Evolutionary conservation across 345 rosid genomes (phyloP).

Genomic region (Hevea brasiliensis): DNA sequence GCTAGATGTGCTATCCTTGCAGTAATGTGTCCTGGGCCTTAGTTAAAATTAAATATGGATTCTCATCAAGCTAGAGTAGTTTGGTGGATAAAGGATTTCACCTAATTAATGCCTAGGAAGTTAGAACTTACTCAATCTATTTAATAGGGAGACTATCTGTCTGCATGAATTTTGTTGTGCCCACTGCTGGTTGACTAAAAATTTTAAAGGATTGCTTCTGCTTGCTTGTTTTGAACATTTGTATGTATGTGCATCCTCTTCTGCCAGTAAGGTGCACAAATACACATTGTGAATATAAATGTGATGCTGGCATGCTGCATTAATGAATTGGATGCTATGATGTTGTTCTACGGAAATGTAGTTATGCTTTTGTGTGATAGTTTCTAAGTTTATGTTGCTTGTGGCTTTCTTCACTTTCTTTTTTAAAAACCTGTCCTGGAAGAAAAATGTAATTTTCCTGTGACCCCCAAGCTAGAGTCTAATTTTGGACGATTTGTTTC

Average conservation of each 20-base stretch:
- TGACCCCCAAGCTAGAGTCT: conserved; percentile 8
- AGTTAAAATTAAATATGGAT: neutral
- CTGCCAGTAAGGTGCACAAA: neutral
- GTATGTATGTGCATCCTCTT: neutral
- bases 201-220: neutral
- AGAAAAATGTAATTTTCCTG: conserved; percentile 1
- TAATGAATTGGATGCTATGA: neutral
- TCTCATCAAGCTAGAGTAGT: neutral
- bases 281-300: neutral
- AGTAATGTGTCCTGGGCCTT: neutral
- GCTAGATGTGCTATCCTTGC: neutral
- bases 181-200: neutral
- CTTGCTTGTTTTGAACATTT: neutral
- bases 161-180: neutral
- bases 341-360: neutral
- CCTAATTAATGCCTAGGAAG: neutral
- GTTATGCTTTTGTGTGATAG: neutral
- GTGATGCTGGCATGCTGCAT: conserved; percentile 5
- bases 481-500: conserved; percentile 32
- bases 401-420: too few species aligned
- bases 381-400: conserved; percentile 4
- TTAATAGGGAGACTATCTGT: neutral
- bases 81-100: neutral
- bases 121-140: neutral
- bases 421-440: neutral